Percentiles rank a stretch among this genome's conserved stretches.
Conservation (phyloP, 257 asterid species). For the Eucommia ulmoides region DNA sequence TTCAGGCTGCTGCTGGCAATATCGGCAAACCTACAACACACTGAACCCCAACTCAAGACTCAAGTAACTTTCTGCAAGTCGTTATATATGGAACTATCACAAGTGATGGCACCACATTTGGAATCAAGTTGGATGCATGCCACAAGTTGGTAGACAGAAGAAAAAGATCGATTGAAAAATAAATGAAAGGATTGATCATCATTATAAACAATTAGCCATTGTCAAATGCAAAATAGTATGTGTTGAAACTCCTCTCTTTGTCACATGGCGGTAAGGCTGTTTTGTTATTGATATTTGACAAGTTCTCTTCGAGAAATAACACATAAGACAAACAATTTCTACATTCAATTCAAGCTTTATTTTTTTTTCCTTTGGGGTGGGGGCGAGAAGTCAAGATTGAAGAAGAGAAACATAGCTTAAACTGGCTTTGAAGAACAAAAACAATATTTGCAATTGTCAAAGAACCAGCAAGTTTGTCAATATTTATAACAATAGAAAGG, state of each 20-base stretch:
- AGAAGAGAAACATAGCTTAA: too few species aligned
- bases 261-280: too few species aligned
- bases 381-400: too few species aligned
- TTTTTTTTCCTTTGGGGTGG: too few species aligned
- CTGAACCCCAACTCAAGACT: too few species aligned
- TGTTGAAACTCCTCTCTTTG: neutral
- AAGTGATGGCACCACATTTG: neutral
- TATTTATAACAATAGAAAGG: too few species aligned
- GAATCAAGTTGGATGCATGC: neutral
- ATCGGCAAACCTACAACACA: constrained; percentile 93
- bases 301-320: neutral
- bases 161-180: neutral
- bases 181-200: neutral
- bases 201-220: too few species aligned
- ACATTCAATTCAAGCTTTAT: too few species aligned
- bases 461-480: too few species aligned
- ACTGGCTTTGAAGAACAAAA: too few species aligned
- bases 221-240: neutral
- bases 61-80: constrained; percentile 4
- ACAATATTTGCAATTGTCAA: too few species aligned
- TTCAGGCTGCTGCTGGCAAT: constrained; percentile 98
- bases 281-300: too few species aligned
- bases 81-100: constrained; percentile 7
- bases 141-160: neutral
- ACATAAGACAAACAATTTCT: neutral